These are phyloP conservation scores for Metarhizium humberi DNA, from an alignment of 2,329 filamentous ascomycete genomes.

Conservation along the genomic window DNA sequence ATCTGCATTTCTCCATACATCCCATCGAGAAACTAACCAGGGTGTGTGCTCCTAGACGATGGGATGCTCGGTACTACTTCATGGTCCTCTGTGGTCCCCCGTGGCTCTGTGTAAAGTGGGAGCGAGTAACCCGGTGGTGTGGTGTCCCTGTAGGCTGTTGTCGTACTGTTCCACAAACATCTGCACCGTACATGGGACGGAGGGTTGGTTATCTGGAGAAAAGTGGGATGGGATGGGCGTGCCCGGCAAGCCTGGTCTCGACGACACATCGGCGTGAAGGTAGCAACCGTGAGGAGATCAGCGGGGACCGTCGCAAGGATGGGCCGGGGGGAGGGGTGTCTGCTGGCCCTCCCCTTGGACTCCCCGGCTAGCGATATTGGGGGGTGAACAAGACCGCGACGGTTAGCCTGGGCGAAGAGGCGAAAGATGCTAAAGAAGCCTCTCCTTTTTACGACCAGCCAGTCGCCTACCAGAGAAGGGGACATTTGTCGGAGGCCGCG, in stretches of 20 bases:
- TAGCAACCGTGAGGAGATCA: slow-evolving; percentile 1
- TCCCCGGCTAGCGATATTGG: neutral
- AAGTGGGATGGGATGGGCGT: slow-evolving; percentile 3
- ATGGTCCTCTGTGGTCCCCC: neutral
- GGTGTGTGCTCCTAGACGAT: neutral
- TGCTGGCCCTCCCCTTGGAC: neutral
- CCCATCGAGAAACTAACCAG: neutral
- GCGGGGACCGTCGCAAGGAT: neutral
- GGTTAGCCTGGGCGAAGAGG: neutral
- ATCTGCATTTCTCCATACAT: slow-evolving; percentile 7
- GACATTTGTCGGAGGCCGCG: neutral
- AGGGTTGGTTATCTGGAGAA: slow-evolving; percentile 9
- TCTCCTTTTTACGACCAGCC: neutral
- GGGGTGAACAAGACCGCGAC: neutral
- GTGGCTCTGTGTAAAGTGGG: neutral
- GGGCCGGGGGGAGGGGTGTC: neutral
- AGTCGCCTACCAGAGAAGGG: neutral
- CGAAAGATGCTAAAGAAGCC: neutral
- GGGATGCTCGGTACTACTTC: neutral
- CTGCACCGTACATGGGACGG: slow-evolving; percentile 3
- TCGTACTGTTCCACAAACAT: neutral
- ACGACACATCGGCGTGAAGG: neutral
- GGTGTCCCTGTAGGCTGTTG: slow-evolving; percentile 7
- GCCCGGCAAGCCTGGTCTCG: neutral
- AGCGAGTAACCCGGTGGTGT: slow-evolving; percentile 9